Conservation (phyloP, 2,329 filamentous ascomycete genomes). For the Endoconidiophora laricicola region DNA sequence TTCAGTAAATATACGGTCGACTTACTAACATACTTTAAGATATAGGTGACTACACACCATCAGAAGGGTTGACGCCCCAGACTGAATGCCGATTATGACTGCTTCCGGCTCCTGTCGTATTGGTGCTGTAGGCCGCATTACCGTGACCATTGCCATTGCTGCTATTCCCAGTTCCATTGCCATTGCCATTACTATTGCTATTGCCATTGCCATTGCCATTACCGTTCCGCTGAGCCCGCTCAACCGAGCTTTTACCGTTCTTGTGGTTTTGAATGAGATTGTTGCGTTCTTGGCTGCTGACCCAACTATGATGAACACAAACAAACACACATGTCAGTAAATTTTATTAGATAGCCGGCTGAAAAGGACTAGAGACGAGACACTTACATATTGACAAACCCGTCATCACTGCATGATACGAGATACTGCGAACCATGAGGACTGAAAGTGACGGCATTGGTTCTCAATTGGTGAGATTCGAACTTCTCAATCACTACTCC, state of each 20-base stretch:
- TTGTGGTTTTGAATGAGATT: neutral
- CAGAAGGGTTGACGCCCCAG: neutral
- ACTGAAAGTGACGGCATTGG: constrained; percentile 83
- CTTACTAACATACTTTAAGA: too few relatives aligned
- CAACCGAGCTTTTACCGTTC: too few relatives aligned
- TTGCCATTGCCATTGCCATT: too few relatives aligned
- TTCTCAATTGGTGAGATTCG: constrained; percentile 56
- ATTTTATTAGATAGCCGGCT: too few relatives aligned
- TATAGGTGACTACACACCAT: neutral
- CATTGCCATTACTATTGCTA: too few relatives aligned
- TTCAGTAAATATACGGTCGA: too few relatives aligned
- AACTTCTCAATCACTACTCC: constrained; percentile 61
- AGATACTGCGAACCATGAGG: constrained; percentile 69
- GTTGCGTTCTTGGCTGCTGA: neutral
- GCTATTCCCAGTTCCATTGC: too few relatives aligned
- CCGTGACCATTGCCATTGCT: too few relatives aligned
- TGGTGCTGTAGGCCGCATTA: too few relatives aligned
- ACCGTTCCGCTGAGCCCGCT: too few relatives aligned
- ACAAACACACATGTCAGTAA: neutral
- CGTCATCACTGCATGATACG: constrained; percentile 81
- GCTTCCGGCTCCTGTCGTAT: neutral
- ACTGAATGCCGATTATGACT: neutral
- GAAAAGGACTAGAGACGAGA: neutral
- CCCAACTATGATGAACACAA: neutral
- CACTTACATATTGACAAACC: constrained; percentile 67